Percentiles rank a stretch among this genome's conserved stretches.
These are phyloP conservation scores for Paraglomus brasilianum DNA, from an alignment of 192 early-diverging fungal species.

Conservation along the genomic window DNA sequence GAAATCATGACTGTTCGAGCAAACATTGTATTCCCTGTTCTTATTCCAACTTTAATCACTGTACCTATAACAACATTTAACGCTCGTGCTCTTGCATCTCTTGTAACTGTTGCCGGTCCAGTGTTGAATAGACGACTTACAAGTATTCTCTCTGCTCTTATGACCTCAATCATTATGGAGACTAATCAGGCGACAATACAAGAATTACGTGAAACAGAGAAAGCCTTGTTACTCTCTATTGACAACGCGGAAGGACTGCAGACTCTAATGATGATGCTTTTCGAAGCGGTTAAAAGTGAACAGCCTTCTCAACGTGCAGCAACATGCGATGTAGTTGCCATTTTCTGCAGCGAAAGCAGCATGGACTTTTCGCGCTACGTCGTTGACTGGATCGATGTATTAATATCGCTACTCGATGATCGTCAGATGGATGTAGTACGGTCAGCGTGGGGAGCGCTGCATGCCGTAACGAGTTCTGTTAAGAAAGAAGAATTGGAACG, in stretches of 20 bases:
- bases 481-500: conserved; percentile 88
- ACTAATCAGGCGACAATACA: conserved; percentile 60
- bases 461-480: conserved; percentile 75
- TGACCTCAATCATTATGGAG: conserved; percentile 71
- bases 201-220: conserved; percentile 73
- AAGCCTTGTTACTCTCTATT: conserved; percentile 69
- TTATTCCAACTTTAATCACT: conserved; percentile 92
- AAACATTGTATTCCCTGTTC: conserved; percentile 95
- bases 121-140: conserved; percentile 81
- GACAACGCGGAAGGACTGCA: conserved; percentile 83
- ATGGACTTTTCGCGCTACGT: conserved; percentile 66
- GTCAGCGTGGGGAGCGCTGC: conserved; percentile 77
- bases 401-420: conserved; percentile 74
- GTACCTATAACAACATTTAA: conserved; percentile 90
- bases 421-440: conserved; percentile 57
- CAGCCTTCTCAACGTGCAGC: conserved; percentile 48
- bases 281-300: conserved; percentile 65
- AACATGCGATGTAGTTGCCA: conserved; percentile 61
- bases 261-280: conserved; percentile 74
- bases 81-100: conserved; percentile 82
- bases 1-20: conserved; percentile 97
- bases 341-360: conserved; percentile 65
- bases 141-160: conserved; percentile 77
- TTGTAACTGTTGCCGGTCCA: conserved; percentile 88
- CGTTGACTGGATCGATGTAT: conserved; percentile 75